Conservation (phyloP, 2,329 filamentous ascomycete genomes). For the Fonsecaea pugnacius region DNA sequence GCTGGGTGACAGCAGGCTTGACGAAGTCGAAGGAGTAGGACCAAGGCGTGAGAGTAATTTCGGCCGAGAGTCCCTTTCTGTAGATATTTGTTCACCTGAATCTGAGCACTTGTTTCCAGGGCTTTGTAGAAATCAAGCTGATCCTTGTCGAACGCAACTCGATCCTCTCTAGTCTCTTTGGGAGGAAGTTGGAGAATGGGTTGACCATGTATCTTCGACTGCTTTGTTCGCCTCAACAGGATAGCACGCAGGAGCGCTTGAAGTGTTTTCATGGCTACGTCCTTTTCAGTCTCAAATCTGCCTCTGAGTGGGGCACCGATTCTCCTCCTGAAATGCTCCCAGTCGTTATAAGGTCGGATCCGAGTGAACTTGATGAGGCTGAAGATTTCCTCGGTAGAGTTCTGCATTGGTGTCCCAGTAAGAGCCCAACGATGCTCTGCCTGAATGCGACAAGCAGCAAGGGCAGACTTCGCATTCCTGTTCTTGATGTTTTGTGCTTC, state of each 20-base stretch:
- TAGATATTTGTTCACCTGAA: constrained; percentile 75
- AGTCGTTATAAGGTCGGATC: constrained; percentile 73
- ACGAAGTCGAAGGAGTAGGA: constrained; percentile 77
- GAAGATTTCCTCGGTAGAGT: constrained; percentile 75
- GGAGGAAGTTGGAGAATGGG: constrained; percentile 72
- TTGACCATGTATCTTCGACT: constrained; percentile 76
- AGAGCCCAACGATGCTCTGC: constrained; percentile 72
- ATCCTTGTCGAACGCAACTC: constrained; percentile 69
- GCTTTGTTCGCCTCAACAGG: constrained; percentile 81
- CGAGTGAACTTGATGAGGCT: constrained; percentile 76
- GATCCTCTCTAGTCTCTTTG: constrained; percentile 64
- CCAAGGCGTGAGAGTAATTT: constrained; percentile 79
- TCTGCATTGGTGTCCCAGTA: constrained; percentile 89
- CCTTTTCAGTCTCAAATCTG: constrained; percentile 45
- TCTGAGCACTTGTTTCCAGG: constrained; percentile 68
- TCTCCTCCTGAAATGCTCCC: constrained; percentile 62
- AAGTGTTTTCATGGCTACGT: constrained; percentile 68
- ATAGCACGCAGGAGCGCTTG: constrained; percentile 78
- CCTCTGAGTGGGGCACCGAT: constrained; percentile 60
- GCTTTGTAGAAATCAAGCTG: constrained; percentile 68
- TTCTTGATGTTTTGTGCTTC: constrained; percentile 85
- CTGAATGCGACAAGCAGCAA: constrained; percentile 63
- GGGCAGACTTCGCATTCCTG: constrained; percentile 63
- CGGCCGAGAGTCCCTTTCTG: constrained; percentile 62
- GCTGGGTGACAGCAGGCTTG: constrained; percentile 81